Conservation (phyloP, 202 grass and related monocot species). For the Panicum virgatum region DNA sequence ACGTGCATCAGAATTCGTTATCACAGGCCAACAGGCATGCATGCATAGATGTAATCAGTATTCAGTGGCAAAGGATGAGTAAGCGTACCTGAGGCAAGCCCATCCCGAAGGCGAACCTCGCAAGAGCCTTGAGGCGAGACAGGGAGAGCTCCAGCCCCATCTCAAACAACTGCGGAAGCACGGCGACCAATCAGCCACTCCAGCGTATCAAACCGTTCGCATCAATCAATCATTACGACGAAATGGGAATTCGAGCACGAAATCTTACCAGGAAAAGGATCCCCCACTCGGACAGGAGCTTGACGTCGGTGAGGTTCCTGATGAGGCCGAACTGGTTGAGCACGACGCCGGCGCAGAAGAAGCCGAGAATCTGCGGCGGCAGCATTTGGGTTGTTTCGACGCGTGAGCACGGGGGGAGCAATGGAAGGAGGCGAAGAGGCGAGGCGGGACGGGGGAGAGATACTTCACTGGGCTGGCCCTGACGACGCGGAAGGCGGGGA, state of each 20-base stretch:
- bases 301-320: conserved; percentile 95
- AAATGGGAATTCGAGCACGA: no score
- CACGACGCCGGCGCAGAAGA: conserved; percentile 93
- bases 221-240: no score
- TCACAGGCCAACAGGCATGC: neutral
- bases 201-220: no score
- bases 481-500: conserved; percentile 86
- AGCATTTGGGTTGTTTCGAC: neutral
- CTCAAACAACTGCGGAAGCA: conserved; percentile 71
- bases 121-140: conserved; percentile 89
- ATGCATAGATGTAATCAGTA: neutral
- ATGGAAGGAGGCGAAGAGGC: neutral
- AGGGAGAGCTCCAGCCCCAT: conserved; percentile 99
- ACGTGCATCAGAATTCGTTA: no score
- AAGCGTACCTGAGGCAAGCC: conserved; percentile 81
- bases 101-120: conserved; percentile 95
- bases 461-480: conserved; percentile 87
- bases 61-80: neutral
- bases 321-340: conserved; percentile 98
- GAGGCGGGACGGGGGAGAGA: neutral
- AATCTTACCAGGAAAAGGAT: conserved; percentile 85
- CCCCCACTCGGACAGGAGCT: conserved; percentile 96
- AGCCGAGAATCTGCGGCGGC: conserved; percentile 79
- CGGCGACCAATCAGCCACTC: no score
- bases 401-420: neutral